Percentiles rank a stretch among this genome's conserved stretches.
phyloP scores from a whole-genome alignment of 192 early-diverging fungal genomes.

The Chytriomyces sp. region DNA sequence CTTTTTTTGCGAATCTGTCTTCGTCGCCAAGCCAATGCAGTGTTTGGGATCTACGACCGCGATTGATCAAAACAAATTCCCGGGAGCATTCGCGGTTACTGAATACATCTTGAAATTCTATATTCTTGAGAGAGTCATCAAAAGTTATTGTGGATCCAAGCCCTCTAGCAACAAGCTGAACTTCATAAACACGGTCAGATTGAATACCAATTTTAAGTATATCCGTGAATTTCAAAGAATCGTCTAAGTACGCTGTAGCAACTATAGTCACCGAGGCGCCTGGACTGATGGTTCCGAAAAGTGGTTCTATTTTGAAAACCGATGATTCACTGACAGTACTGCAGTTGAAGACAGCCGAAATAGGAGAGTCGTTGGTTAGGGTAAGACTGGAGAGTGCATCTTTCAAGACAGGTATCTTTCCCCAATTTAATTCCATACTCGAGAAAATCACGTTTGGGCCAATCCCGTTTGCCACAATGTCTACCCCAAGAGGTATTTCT shows the following conservation, averaged over 20 bases:
- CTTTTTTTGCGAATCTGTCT: slow-evolving; percentile 26
- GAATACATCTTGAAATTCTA: slow-evolving; percentile 61
- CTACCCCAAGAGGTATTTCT: slow-evolving; percentile 39
- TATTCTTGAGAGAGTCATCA: slow-evolving; percentile 44
- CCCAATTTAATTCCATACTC: slow-evolving; percentile 56
- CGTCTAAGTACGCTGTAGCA: slow-evolving; percentile 58
- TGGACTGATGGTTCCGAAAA: slow-evolving; percentile 42
- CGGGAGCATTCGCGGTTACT: slow-evolving; percentile 55
- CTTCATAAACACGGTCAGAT: slow-evolving; percentile 46
- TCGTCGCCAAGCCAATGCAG: slow-evolving; percentile 51
- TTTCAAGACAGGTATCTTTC: slow-evolving; percentile 57
- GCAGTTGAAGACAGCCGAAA: slow-evolving; percentile 52
- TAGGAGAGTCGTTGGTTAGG: slow-evolving; percentile 56
- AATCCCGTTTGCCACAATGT: slow-evolving; percentile 54
- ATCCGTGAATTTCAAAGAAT: slow-evolving; percentile 61
- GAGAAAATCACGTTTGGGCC: slow-evolving; percentile 56
- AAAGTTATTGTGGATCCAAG: slow-evolving; percentile 58
- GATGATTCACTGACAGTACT: slow-evolving; percentile 44
- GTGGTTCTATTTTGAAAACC: slow-evolving; percentile 49
- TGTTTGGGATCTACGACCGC: slow-evolving; percentile 55
- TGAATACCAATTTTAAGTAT: slow-evolving; percentile 52
- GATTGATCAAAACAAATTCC: slow-evolving; percentile 51
- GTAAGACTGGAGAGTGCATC: slow-evolving; percentile 21
- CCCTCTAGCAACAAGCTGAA: slow-evolving; percentile 57
- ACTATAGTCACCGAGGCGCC: slow-evolving; percentile 27